Percentiles rank a stretch among this genome's conserved stretches.
Evolutionary conservation across 75 land plant species (phyloP).

Genomic region (Pinus tabuliformis): DNA sequence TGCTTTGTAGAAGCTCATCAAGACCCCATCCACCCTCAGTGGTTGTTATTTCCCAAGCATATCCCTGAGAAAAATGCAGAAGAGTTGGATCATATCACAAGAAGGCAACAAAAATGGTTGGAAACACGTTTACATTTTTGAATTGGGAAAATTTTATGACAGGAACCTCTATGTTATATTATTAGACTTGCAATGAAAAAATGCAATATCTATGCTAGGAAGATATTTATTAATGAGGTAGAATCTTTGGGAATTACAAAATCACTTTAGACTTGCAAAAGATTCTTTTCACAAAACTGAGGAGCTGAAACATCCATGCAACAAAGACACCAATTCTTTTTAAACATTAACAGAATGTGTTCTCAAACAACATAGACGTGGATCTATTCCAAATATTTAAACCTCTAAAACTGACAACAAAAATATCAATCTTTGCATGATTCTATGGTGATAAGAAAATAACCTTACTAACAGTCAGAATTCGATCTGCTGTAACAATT

Average conservation of each 20-base stretch:
- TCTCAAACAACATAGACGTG: not conserved
- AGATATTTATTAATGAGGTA: not conserved
- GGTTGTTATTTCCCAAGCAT: constrained; percentile 95
- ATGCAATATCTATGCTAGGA: not conserved
- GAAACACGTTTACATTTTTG: not conserved
- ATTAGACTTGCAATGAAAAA: not conserved
- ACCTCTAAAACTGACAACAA: not conserved
- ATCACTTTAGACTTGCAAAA: not conserved
- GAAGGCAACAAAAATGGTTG: not conserved
- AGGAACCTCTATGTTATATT: not conserved
- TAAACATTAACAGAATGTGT: too few species aligned
- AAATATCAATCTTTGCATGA: not conserved
- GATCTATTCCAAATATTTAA: not conserved
- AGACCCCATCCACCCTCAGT: constrained; percentile 89
- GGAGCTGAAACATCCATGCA: not conserved
- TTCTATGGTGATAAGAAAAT: constrained; percentile 2
- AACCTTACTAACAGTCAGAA: constrained; percentile 91
- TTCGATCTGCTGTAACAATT: constrained; percentile 85
- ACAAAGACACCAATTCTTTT: not conserved
- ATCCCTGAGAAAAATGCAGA: constrained; percentile 51
- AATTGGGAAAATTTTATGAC: constrained; percentile 3
- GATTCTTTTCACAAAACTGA: constrained; percentile 2
- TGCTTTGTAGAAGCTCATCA: constrained; percentile 62
- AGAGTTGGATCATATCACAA: not conserved
- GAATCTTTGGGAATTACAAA: not conserved